phyloP scores from a whole-genome alignment of 106 monocot species.

The Acanthochlamys bracteata region DNA sequence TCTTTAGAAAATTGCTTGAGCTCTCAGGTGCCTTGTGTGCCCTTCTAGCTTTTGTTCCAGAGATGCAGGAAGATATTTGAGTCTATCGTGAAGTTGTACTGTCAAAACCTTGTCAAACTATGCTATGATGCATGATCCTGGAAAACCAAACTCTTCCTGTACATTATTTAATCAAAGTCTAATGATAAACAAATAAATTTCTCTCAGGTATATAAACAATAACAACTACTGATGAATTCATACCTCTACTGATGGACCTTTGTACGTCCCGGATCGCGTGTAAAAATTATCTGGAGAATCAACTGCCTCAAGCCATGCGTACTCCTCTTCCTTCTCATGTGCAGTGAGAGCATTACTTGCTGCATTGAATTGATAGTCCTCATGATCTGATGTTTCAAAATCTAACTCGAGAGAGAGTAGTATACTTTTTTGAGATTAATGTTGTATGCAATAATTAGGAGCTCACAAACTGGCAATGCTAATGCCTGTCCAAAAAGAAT shows the following conservation, averaged over 20 bases:
- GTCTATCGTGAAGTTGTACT: too few species aligned
- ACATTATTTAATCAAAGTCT: slow-evolving; percentile 11
- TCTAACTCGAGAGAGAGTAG: neutral
- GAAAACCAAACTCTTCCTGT: slow-evolving; percentile 41
- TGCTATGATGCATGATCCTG: slow-evolving; percentile 38
- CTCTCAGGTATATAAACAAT: neutral
- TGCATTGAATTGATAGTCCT: slow-evolving; percentile 12
- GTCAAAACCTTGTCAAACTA: too few species aligned
- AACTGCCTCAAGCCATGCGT: slow-evolving; percentile 66
- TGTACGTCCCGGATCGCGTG: slow-evolving; percentile 60
- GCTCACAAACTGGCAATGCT: too few species aligned
- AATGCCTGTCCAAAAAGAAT: too few species aligned
- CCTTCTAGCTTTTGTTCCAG: too few species aligned
- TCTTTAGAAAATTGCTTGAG: too few species aligned
- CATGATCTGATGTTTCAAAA: neutral
- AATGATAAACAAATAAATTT: neutral
- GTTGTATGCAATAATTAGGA: too few species aligned
- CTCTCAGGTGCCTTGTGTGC: too few species aligned
- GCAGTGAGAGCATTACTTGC: slow-evolving; percentile 13
- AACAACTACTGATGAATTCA: neutral
- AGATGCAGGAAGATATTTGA: too few species aligned
- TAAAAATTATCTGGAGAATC: slow-evolving; percentile 52
- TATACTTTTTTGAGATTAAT: neutral
- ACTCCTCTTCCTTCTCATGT: slow-evolving; percentile 39
- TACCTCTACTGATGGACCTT: slow-evolving; percentile 62